Evolutionary conservation across 1,139 yeast species (phyloP).

Genomic region (Zygotorulaspora mrakii): DNA sequence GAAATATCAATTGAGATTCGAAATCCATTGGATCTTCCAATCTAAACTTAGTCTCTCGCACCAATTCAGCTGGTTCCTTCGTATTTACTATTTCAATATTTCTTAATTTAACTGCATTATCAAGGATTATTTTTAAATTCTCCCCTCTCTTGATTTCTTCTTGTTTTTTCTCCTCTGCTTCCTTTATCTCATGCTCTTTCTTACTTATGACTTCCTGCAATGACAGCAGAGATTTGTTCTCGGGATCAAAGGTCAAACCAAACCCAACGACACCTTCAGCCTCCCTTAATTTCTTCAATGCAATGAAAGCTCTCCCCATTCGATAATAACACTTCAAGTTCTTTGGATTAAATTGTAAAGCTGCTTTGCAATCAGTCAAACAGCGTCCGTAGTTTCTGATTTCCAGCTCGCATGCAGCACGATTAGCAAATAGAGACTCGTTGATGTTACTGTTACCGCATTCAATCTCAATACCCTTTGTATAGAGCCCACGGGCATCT

Average conservation of each 20-base stretch:
- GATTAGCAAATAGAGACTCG: slow-evolving; percentile 64
- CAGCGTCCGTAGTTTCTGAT: slow-evolving; percentile 79
- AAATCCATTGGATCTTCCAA: slow-evolving; percentile 71
- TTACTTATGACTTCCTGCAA: slow-evolving; percentile 42
- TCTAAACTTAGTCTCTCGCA: slow-evolving; percentile 39
- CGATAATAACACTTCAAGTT: slow-evolving; percentile 83
- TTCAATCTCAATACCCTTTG: slow-evolving; percentile 72
- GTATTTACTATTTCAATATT: slow-evolving; percentile 50
- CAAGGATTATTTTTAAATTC: slow-evolving; percentile 38
- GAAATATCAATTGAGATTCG: slow-evolving; percentile 74
- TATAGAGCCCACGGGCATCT: slow-evolving; percentile 74
- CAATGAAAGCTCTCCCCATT: slow-evolving; percentile 75
- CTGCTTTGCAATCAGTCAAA: slow-evolving; percentile 79
- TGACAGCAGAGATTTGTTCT: slow-evolving; percentile 51
- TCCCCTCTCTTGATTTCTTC: slow-evolving; percentile 28
- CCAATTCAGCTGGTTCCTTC: slow-evolving; percentile 43
- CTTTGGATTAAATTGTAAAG: slow-evolving; percentile 59
- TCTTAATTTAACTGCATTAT: slow-evolving; percentile 55
- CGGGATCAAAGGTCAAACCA: slow-evolving; percentile 59
- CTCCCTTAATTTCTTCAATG: slow-evolving; percentile 66
- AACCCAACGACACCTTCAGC: slow-evolving; percentile 63
- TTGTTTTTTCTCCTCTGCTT: slow-evolving; percentile 29
- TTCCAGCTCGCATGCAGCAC: slow-evolving; percentile 91
- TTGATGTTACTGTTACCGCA: slow-evolving; percentile 51
- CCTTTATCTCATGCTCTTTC: slow-evolving; percentile 38